Evolutionary conservation across 148 eudicot species (phyloP).

Genomic region (Diospyros lotus): DNA sequence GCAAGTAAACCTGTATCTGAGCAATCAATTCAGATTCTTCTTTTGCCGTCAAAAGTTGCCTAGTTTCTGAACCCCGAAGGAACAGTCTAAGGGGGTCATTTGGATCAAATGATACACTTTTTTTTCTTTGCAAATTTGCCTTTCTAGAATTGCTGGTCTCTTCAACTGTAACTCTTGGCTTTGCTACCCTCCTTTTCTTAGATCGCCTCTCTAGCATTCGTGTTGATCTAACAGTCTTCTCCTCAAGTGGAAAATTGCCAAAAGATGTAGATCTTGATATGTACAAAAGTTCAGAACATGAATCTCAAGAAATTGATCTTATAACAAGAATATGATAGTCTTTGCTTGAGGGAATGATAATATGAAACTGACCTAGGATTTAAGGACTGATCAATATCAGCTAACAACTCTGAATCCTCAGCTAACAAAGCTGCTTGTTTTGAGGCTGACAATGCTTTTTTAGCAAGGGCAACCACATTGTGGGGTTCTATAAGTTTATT

Average conservation of each 20-base stretch:
- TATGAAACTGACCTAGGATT: conserved; percentile 40
- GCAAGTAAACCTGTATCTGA: conserved; percentile 57
- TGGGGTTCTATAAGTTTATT: conserved; percentile 31
- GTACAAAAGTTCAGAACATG: conserved; percentile 14
- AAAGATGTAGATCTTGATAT: conserved; percentile 30
- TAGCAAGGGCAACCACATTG: conserved; percentile 62
- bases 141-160: conserved; percentile 31
- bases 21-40: conserved; percentile 63
- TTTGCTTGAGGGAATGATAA: not conserved
- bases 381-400: conserved; percentile 33
- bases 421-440: conserved; percentile 55
- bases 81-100: conserved; percentile 75
- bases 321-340: not conserved
- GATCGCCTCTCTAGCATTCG: conserved; percentile 72
- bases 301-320: not conserved
- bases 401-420: conserved; percentile 29
- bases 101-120: conserved; percentile 38
- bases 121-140: conserved; percentile 26
- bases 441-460: conserved; percentile 85
- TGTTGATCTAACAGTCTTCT: conserved; percentile 67
- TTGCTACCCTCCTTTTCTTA: conserved; percentile 47
- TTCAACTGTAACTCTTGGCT: conserved; percentile 30
- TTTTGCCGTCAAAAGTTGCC: conserved; percentile 59
- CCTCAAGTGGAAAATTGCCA: conserved; percentile 22
- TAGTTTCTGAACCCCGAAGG: conserved; percentile 63